A percentile compares a stretch with the other conserved stretches of the same genome.
Evolutionary conservation across 805 yeast genomes (phyloP).

Genomic region (Blastobotrys attinorum): DNA sequence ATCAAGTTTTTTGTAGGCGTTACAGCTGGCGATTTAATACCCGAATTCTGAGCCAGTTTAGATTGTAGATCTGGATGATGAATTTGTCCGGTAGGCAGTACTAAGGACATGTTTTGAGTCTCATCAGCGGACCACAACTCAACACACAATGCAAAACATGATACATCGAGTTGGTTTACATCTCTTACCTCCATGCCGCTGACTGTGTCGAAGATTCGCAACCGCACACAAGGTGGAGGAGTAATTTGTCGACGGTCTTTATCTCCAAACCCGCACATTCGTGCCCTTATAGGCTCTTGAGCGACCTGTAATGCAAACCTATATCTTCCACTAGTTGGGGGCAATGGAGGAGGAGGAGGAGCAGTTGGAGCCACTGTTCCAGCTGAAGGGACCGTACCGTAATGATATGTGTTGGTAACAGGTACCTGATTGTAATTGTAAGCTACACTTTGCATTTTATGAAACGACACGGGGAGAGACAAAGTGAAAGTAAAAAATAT

Average conservation of each 20-base stretch:
- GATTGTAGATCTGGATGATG: constrained; percentile 9
- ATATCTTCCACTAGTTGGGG: background rate
- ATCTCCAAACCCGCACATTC: constrained; percentile 42
- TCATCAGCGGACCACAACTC: constrained; percentile 36
- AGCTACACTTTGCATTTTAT: no score
- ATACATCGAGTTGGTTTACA: constrained; percentile 25
- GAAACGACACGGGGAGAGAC: no score
- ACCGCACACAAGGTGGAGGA: constrained; percentile 27
- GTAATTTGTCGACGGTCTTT: constrained; percentile 27
- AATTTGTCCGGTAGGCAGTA: constrained; percentile 7
- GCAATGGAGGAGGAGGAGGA: background rate
- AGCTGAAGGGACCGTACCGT: no score
- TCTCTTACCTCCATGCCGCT: constrained; percentile 22
- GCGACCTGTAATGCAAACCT: constrained; percentile 25
- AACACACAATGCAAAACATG: constrained; percentile 31
- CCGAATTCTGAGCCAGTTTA: background rate
- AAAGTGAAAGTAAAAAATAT: no score
- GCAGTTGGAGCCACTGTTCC: no score
- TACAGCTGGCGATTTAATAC: constrained; percentile 2
- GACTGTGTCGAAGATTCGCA: constrained; percentile 17
- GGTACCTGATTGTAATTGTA: no score
- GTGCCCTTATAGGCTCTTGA: constrained; percentile 38
- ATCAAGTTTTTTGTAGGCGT: constrained; percentile 28
- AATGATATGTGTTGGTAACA: no score
- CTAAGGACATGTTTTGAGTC: constrained; percentile 18